Conservation (phyloP, 192 early-diverging fungal species). For the Backusella westeae region DNA sequence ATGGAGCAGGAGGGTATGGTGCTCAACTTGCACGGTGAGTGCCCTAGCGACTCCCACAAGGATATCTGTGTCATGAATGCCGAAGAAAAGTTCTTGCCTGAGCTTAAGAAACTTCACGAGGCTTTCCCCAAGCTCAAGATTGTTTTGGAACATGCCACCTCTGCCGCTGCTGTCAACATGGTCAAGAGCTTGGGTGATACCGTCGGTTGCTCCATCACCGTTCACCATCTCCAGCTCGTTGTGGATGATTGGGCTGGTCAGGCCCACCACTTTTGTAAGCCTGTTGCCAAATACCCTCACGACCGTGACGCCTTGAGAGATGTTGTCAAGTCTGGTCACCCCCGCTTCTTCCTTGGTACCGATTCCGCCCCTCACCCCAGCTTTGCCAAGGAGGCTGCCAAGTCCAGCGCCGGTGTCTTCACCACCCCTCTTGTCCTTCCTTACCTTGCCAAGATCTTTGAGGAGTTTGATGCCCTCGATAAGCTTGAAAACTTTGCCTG, state of each 20-base stretch:
- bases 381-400: conserved; percentile 78
- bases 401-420: conserved; percentile 89
- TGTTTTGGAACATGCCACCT: conserved; percentile 96
- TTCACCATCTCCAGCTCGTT: conserved; percentile 88
- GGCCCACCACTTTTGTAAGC: conserved; percentile 97
- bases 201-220: conserved; percentile 93
- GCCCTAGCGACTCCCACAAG: conserved; percentile 81
- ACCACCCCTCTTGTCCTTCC: conserved; percentile 82
- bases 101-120: conserved; percentile 79
- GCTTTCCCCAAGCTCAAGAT: conserved; percentile 94
- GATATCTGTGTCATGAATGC: conserved; percentile 96
- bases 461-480: conserved; percentile 82
- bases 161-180: conserved; percentile 88
- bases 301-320: conserved; percentile 88
- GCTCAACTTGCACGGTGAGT: conserved; percentile 94
- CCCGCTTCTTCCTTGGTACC: conserved; percentile 95
- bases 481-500: conserved; percentile 80
- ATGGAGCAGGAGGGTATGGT: conserved; percentile 96
- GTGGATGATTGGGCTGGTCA: conserved; percentile 99
- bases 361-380: conserved; percentile 96
- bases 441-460: conserved; percentile 88
- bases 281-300: conserved; percentile 93
- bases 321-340: conserved; percentile 73
- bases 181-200: conserved; percentile 90
- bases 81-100: conserved; percentile 86